Base-by-base conservation (phyloP, 1,139 yeast species). In the Petasospora rhodanensis region DNA sequence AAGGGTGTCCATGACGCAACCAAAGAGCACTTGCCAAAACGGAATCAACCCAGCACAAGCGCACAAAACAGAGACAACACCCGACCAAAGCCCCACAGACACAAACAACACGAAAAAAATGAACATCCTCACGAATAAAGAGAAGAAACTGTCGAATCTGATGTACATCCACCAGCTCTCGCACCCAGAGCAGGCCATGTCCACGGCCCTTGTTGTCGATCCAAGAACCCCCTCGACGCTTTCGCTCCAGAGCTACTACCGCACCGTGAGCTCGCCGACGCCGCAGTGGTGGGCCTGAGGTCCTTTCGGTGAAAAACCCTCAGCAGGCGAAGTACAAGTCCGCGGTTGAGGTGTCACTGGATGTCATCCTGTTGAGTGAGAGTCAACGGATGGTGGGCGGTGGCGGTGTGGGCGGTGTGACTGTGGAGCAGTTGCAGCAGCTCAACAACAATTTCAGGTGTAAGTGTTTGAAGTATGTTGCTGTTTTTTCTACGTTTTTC, bases 281-380 rank as follows among this genome's bases (percentile, higher is more conserved):
- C 34, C 43, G 15, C 46, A 49, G 49, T 51, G 55, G 55, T 47
- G 49, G 40, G 45, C 52, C 52, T 51, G 55, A 51, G 48, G 55
- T 43, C 32, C 45, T 45, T 37, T 29, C 32, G n/a, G 28, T 43
- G 18, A 51, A 51, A 49, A 48, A 38, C 39, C 54, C 52, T 47
- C 53, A 47, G 33, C 39, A 36, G 15, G 38, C 42, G 10, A 34
- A 34, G 18, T 49, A 47, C 28, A 25, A 24, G 14, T 45, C 33
- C 28, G 26, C 22, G 21, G 47, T 45, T 43, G 55, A 51, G 54
- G 54, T 51, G 32, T 48, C 54, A 46, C 46, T 47, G 51, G 54
- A 49, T 40, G 41, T 51, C 38, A 43, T 49, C 25, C 38, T 41
- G 24, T 39, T 51, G 54, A 40, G 54, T 48, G 55, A 51, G 49